Evolutionary conservation across 1,139 yeast species (phyloP).

Genomic region (Taiozyma sp.): DNA sequence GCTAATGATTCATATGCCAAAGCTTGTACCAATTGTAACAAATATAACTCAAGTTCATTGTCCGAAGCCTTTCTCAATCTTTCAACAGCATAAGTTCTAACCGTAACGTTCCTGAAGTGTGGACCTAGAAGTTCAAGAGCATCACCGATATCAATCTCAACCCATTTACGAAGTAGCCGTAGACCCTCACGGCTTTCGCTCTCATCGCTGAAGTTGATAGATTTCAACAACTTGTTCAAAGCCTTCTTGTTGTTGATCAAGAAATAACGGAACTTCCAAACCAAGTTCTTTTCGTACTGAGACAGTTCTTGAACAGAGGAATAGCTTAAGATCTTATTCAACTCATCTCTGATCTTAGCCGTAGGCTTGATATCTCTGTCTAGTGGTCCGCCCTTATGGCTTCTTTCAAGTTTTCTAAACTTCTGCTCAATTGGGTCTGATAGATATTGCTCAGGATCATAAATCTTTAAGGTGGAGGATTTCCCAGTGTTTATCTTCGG

Average conservation of each 20-base stretch:
- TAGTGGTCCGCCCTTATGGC: slow-evolving; percentile 68
- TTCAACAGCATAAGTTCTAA: slow-evolving; percentile 83
- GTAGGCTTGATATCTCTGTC: slow-evolving; percentile 90
- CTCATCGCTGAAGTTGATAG: slow-evolving; percentile 86
- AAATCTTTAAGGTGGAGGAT: slow-evolving; percentile 41
- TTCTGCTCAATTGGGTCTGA: slow-evolving; percentile 87
- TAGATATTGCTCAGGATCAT: slow-evolving; percentile 60
- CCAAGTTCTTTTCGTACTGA: slow-evolving; percentile 79
- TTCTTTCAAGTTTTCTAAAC: slow-evolving; percentile 78
- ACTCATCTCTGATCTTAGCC: slow-evolving; percentile 73
- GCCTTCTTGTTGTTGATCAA: slow-evolving; percentile 72
- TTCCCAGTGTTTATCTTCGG: slow-evolving; percentile 29
- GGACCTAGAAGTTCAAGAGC: slow-evolving; percentile 86
- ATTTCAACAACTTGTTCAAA: slow-evolving; percentile 78
- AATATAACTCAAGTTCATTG: slow-evolving; percentile 72
- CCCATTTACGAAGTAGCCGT: slow-evolving; percentile 53
- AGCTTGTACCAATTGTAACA: slow-evolving; percentile 91
- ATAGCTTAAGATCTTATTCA: slow-evolving; percentile 61
- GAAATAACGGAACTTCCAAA: slow-evolving; percentile 92
- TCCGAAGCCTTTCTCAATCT: slow-evolving; percentile 75
- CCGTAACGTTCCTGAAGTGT: slow-evolving; percentile 51
- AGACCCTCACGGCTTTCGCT: slow-evolving; percentile 76
- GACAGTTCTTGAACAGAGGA: slow-evolving; percentile 82
- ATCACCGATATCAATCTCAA: slow-evolving; percentile 85
- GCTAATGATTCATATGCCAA: slow-evolving; percentile 63